A percentile compares a stretch with the other conserved stretches of the same genome.
Conservation (phyloP, 805 yeast genomes). For the Hanseniaspora singularis region DNA sequence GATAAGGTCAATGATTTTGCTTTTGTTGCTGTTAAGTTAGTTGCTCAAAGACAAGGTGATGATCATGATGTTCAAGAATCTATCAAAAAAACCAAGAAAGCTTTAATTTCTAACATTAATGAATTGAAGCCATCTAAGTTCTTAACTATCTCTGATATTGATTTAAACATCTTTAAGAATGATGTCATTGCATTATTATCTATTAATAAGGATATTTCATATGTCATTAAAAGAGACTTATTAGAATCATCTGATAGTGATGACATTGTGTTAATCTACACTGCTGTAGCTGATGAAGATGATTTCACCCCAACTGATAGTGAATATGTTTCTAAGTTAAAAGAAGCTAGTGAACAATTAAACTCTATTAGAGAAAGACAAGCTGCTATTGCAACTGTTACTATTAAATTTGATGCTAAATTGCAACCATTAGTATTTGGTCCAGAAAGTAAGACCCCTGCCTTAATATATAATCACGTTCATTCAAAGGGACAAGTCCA, state of each 20-base stretch:
- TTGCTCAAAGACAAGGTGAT: conserved; percentile 30
- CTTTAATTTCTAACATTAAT: conserved; percentile 63
- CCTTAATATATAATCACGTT: conserved; percentile 29
- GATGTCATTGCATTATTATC: conserved; percentile 23
- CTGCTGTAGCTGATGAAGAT: conserved; percentile 32
- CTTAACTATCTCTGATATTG: conserved; percentile 49
- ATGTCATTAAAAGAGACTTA: conserved; percentile 43
- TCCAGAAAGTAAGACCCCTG: conserved; percentile 18
- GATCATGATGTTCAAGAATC: conserved; percentile 36
- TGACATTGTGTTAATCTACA: conserved; percentile 1
- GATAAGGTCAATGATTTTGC: conserved; percentile 35
- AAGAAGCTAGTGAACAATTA: conserved; percentile 41
- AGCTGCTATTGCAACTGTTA: conserved; percentile 38
- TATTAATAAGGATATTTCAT: conserved; percentile 34
- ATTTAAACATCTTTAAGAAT: conserved; percentile 31
- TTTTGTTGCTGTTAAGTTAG: conserved; percentile 49
- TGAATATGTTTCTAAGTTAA: conserved; percentile 46
- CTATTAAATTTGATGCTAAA: conserved; percentile 39
- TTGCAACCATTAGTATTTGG: conserved; percentile 39
- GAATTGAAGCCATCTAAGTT: conserved; percentile 56
- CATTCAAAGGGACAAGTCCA: conserved; percentile 28
- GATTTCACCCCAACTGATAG: conserved; percentile 63
- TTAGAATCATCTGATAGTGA: conserved; percentile 31
- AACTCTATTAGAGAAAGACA: conserved; percentile 49
- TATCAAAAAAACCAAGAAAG: conserved; percentile 54